phyloP scores from a whole-genome alignment of 176 grass and related monocot species.

The Carex scoparia region DNA sequence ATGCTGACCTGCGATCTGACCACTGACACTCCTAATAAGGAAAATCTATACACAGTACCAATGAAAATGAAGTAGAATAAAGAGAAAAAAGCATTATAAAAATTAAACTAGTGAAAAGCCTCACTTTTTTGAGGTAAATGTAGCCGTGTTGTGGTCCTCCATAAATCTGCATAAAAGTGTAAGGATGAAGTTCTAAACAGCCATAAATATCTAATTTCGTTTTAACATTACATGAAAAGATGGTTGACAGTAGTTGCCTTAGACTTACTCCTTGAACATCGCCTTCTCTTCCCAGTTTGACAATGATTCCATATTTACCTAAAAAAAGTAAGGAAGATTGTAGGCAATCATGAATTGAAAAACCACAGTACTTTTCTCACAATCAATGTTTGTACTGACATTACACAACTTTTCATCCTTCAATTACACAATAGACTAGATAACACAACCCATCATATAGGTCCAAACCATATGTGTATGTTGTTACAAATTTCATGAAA shows the following conservation, averaged over 20 bases:
- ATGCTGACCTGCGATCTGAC: background rate
- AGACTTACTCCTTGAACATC: conserved; percentile 96
- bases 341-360: background rate
- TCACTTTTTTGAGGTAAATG: conserved; percentile 96
- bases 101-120: background rate
- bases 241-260: conserved; percentile 24
- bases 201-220: background rate
- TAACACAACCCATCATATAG: background rate
- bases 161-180: conserved; percentile 63
- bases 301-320: conserved; percentile 88
- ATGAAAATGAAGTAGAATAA: background rate
- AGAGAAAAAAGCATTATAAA: background rate
- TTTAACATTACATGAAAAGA: conserved; percentile 6
- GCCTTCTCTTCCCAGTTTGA: conserved; percentile 97
- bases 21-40: background rate
- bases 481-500: background rate
- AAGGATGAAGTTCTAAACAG: conserved; percentile 6
- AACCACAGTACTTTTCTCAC: background rate
- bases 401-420: background rate
- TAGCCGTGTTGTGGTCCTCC: conserved; percentile 97
- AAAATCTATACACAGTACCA: background rate
- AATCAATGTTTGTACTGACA: background rate
- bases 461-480: too few relatives aligned
- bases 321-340: conserved; percentile 4
- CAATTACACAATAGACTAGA: background rate